Evolutionary conservation across 768 basidiomycete genomes (phyloP).

Genomic region (Ramaria sp.): DNA sequence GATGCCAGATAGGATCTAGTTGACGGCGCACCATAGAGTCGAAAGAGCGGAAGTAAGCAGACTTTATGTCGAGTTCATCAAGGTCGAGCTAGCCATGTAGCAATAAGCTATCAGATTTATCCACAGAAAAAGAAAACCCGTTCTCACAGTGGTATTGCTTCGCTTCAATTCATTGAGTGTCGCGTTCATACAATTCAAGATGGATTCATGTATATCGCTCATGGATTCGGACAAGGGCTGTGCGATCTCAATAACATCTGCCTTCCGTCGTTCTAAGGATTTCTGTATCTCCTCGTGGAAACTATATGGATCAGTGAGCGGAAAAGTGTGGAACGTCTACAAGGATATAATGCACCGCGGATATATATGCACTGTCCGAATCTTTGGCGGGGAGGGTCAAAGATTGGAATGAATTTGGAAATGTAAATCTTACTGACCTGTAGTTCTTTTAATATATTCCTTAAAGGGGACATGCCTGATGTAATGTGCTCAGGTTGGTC

Average conservation of each 20-base stretch:
- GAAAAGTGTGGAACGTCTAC: background rate
- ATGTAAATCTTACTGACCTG: conserved; percentile 25
- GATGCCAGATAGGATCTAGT: conserved; percentile 93
- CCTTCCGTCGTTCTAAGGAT: conserved; percentile 69
- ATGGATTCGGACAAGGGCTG: conserved; percentile 79
- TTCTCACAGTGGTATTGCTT: conserved; percentile 58
- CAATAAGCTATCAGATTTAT: background rate
- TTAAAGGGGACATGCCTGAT: conserved; percentile 82
- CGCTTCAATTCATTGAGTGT: conserved; percentile 86
- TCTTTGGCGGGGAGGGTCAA: conserved; percentile 8
- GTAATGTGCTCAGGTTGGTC: conserved; percentile 96
- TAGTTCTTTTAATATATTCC: conserved; percentile 87
- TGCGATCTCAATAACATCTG: conserved; percentile 87
- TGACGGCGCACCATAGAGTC: conserved; percentile 81
- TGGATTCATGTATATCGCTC: conserved; percentile 85
- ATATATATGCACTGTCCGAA: conserved; percentile 84
- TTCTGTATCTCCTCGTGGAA: conserved; percentile 86
- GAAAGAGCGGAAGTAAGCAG: conserved; percentile 89
- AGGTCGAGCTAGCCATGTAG: conserved; percentile 63
- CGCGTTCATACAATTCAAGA: conserved; percentile 88
- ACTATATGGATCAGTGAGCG: conserved; percentile 28
- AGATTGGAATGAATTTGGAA: background rate
- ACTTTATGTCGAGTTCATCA: conserved; percentile 87
- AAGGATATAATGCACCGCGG: conserved; percentile 51
- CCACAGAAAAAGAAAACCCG: background rate